Base-by-base conservation (phyloP, 176 grass and related monocot species). In the Bonia amplexicaulis region DNA sequence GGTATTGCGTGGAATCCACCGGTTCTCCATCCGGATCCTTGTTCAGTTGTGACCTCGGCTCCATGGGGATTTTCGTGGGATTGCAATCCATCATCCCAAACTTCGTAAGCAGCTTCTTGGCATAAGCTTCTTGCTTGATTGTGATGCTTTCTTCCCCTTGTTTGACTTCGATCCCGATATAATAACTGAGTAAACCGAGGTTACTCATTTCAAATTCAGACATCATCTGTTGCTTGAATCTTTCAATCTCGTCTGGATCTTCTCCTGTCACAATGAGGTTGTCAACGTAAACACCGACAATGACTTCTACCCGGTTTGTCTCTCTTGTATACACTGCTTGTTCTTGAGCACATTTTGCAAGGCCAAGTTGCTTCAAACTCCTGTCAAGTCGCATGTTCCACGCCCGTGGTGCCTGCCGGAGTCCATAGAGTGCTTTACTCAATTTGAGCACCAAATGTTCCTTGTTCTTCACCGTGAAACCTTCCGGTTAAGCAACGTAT, bases 191-290 rank as follows among this genome's bases (percentile, higher is more conserved):
- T 0, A 45, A 1, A 3, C 70, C 70, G 0, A 69, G 35, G 0
- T 69, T 17, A 3, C 66, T 64, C 61, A 64, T 64, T 1, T 13
- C 13, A 13, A 64, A 69, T 0, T 11, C 9, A 1, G 1, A 0
- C 19, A 42, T 11, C 66, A 69, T 69, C 8, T n/a, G 19, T 12
- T n/a, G 37, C 3, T 69, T 44, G 39, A 69, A 69, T 0, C 0
- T 6, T 0, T 44, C 4, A 1, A 69, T 22, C 19, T 42, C 37
- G 0, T 12, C 8, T 1, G 3, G 0, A 3, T 44, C 1, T 1
- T 13, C 26, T 6, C 26, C 23, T 4, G 61, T 11, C 25, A 64
- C 27, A 5, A 64, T 11, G 1, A 31, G 61, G 1, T 69, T 19
- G n/a, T n/a, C n/a, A n/a, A n/a, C n/a, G n/a, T n/a, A n/a, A n/a